These are phyloP conservation scores for Selaginella tamariscina DNA, from an alignment of 75 land plant species.

Conservation along the genomic window DNA sequence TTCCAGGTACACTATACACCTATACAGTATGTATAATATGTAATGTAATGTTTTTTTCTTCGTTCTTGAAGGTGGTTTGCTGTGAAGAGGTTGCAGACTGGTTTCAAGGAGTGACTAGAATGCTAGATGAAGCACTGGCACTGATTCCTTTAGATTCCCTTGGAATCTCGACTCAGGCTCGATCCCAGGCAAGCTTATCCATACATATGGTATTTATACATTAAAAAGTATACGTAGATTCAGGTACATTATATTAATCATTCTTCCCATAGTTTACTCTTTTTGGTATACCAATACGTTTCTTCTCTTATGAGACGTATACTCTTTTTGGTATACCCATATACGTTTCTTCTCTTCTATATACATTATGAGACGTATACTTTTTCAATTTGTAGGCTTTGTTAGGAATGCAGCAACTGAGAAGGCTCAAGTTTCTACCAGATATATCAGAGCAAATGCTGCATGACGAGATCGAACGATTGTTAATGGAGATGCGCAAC, in stretches of 20 bases:
- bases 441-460: constrained; percentile 20
- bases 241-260: too few species aligned
- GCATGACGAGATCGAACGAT: constrained; percentile 21
- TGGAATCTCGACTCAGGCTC: not conserved
- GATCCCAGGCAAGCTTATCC: not conserved
- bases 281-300: too few species aligned
- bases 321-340: too few species aligned
- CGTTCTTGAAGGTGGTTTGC: not conserved
- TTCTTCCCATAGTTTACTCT: too few species aligned
- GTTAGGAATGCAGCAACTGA: constrained; percentile 23
- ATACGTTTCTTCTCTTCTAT: too few species aligned
- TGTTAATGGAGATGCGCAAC: constrained; percentile 20
- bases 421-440: constrained; percentile 16
- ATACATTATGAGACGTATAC: too few species aligned
- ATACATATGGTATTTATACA: too few species aligned
- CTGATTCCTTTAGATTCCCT: not conserved
- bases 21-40: too few species aligned
- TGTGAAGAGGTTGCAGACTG: not conserved
- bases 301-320: too few species aligned
- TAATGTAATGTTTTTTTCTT: constrained; percentile 1
- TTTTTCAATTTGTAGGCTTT: too few species aligned
- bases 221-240: too few species aligned
- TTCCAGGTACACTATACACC: constrained; percentile 9
- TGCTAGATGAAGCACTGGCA: not conserved
- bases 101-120: not conserved